Evolutionary conservation across 768 basidiomycete species (phyloP).

Genomic region (Termitomyces sp.): DNA sequence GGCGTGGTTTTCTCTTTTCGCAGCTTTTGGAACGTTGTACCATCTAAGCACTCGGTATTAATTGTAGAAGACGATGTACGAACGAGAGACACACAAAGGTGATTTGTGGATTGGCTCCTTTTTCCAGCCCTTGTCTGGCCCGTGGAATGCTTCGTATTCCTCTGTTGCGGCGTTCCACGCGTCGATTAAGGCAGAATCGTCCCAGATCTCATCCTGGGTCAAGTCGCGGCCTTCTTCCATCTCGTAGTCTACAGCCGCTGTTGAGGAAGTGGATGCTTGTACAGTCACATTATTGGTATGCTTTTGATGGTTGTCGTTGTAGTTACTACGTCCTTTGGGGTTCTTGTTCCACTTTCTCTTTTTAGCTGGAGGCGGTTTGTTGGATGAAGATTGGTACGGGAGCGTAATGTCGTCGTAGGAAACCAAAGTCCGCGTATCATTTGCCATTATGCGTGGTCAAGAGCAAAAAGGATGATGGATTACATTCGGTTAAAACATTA

Average conservation of each 20-base stretch:
- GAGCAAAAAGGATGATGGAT: background rate
- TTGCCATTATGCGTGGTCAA: constrained; percentile 2
- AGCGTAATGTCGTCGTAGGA: constrained; percentile 64
- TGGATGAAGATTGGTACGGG: constrained; percentile 24
- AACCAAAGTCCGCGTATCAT: constrained; percentile 34
- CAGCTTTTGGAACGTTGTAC: constrained; percentile 58
- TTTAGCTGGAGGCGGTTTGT: constrained; percentile 39
- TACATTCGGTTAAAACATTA: background rate
- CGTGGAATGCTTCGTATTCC: constrained; percentile 73
- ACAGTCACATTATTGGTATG: constrained; percentile 14
- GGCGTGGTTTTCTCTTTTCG: background rate
- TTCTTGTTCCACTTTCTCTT: constrained; percentile 48
- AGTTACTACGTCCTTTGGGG: constrained; percentile 19
- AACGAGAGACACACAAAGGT: constrained; percentile 48
- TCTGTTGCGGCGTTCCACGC: constrained; percentile 84
- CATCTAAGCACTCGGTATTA: constrained; percentile 42
- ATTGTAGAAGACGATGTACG: background rate
- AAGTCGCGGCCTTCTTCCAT: constrained; percentile 51
- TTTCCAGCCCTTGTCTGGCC: constrained; percentile 70
- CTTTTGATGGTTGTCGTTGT: constrained; percentile 17
- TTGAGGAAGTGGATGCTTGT: background rate
- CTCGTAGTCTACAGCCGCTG: constrained; percentile 14
- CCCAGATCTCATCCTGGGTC: constrained; percentile 77
- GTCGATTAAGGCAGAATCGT: constrained; percentile 75
- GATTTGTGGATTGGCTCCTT: constrained; percentile 64